Evolutionary conservation across 2,329 filamentous ascomycete species (phyloP), one percentile per base, ranked within the genome.

Genomic region (Trichoderma harzianum): DNA sequence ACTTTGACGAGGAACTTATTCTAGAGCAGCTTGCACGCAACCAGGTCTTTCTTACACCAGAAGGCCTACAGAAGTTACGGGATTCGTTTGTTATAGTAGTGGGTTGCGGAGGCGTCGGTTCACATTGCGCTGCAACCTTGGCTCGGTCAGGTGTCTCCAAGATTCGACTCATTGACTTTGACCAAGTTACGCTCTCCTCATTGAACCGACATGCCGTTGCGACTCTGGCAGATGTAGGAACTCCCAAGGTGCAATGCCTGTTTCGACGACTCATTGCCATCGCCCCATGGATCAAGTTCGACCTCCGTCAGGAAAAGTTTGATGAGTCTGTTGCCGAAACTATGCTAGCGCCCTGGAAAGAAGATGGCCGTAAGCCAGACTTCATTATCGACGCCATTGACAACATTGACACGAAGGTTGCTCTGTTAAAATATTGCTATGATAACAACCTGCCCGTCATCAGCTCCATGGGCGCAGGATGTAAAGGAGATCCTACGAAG

Each of bases 381-480:
- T 99, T 91, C 78, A 90, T 99, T n/a, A 89, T 99, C 43, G 96
- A 99, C 82, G 97, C 95, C 26, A 99, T 99, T 75, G 96, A 99
- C 82, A 98, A 99, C 79, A 98, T 99, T 74, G 93, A 97, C 66
- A 97, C 94, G 69, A 99, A 99, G 83, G 95, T 99, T 3, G 92
- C 91, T 21, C 84, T 99, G 69, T 86, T 99, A 53, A 91, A 94
- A 77, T 97, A 97, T 83, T 99, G 96, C 82, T 87, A 95, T 79
- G 88, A 90, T 73, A 88, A 94, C 78, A 85, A 87, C 2, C 84
- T 98, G 30, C 91, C 90, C 1, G 94, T 99, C 32, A 95, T 99
- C 74, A 96, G 94, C 18, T 93, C 94, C 36, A 98, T 98, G 95
- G 96, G 96, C 1, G 96, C 96, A 0, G 96, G 94, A 0, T 98